Conservation (phyloP, 305 asterid species). For the Fraxinus platypoda region DNA sequence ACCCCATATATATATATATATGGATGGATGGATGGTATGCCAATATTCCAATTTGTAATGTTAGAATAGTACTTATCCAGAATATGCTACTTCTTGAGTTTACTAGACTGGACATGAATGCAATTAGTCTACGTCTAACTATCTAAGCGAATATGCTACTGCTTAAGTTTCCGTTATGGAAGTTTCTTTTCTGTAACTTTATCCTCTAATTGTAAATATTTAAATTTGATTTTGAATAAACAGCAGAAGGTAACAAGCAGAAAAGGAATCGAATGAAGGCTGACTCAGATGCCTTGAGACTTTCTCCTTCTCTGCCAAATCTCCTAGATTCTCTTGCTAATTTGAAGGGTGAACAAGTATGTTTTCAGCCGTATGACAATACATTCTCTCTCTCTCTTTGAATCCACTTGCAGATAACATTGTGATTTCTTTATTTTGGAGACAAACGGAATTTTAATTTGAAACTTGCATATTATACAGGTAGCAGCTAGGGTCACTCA, state of each 20-base stretch:
- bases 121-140: neutral
- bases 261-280: conserved; percentile 76
- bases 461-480: conserved; percentile 36
- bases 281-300: conserved; percentile 65
- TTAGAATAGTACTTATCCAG: too few relatives aligned
- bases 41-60: too few relatives aligned
- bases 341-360: conserved; percentile 96
- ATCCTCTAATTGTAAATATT: conserved; percentile 8
- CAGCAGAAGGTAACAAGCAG: conserved; percentile 76
- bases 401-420: conserved; percentile 8
- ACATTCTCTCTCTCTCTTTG: neutral
- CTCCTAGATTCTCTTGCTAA: conserved; percentile 73
- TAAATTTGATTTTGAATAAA: conserved; percentile 33
- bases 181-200: conserved; percentile 4
- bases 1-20: too few relatives aligned
- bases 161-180: neutral
- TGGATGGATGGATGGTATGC: too few relatives aligned
- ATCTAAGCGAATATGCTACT: conserved; percentile 1
- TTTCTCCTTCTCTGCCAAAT: conserved; percentile 62
- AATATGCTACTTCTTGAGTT: too few relatives aligned
- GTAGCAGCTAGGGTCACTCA: conserved; percentile 90
- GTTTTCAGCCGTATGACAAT: conserved; percentile 17
- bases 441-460: neutral
- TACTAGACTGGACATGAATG: conserved; percentile 8
- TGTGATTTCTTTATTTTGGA: conserved; percentile 2